Evolutionary conservation across 495 filamentous ascomycete genomes (phyloP), one percentile per base, ranked within the genome.

Genomic region (Trichoderma orchidacearum): DNA sequence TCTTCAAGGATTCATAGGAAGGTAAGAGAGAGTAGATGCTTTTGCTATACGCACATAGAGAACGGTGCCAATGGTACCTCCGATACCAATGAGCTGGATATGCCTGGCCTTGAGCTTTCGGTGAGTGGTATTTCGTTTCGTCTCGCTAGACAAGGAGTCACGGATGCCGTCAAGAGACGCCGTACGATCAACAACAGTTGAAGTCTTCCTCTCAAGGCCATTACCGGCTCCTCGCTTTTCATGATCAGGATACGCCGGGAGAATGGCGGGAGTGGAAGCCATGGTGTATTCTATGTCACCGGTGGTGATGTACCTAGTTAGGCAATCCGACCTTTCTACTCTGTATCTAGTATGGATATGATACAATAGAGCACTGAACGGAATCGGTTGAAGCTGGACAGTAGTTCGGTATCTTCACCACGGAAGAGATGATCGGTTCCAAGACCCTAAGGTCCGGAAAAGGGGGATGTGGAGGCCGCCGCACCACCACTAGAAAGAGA

Each of bases 71-170:
- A 70, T 70, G 27, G 68, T 69, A 0, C 85, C 85, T 51, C 85
- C 85, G 58, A 89, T 87, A 41, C 73, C 75, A 53, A 79, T 79
- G 35, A 79, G 61, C 62, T 79, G 75, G 54, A 77, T 77, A 62
- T 79, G 75, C 25, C 75, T 70, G 15, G 72, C 63, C 57, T 75
- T 76, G 31, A 79, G 68, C 27, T 54, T 68, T 18, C 75, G 72
- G 55, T 77, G 70, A 1, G 70, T 73, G 32, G 63, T 57, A 51
- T 71, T 66, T 15, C 56, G 53, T 5, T 32, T 62, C 11, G 17
- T 9, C 30, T 28, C 27, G 38, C 32, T 48, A 11, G 21, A 54
- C 30, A 64, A 5, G 1, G 59, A 61, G 5, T 28, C 27, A 15
- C 29, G 36, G 21, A 41, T 25, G n/a, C 57, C 30, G 30, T 18